phyloP scores from a whole-genome alignment of 306 rosid species.

The Delonix regia region DNA sequence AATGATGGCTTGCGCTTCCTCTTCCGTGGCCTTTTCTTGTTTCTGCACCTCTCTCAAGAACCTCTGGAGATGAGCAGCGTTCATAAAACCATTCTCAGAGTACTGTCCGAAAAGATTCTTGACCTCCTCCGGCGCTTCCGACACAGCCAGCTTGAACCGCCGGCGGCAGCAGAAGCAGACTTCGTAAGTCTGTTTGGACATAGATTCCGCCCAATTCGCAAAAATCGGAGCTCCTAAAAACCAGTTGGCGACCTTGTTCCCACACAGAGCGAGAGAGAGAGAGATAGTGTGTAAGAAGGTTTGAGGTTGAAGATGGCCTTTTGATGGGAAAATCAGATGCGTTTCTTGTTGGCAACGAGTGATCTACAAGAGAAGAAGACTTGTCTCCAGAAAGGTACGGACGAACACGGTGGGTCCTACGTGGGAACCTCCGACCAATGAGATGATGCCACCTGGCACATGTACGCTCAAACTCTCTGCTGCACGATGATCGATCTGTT shows the following conservation, averaged over 20 bases:
- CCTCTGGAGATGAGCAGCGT: slow-evolving; percentile 53
- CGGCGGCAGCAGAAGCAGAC: slow-evolving; percentile 89
- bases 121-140: slow-evolving; percentile 75
- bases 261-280: neutral
- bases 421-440: neutral
- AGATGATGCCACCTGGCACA: neutral
- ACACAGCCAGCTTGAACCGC: slow-evolving; percentile 59
- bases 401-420: neutral
- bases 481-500: neutral
- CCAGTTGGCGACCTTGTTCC: neutral
- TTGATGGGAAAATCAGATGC: slow-evolving; percentile 22
- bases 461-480: neutral
- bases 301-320: slow-evolving; percentile 12
- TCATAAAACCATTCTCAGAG: slow-evolving; percentile 75
- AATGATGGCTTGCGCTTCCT: slow-evolving; percentile 60
- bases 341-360: slow-evolving; percentile 29
- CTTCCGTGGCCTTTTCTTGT: slow-evolving; percentile 49
- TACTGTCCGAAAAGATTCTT: slow-evolving; percentile 49
- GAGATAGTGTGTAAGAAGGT: neutral
- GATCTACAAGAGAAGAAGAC: neutral
- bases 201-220: neutral
- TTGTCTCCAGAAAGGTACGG: neutral
- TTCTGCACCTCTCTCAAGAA: slow-evolving; percentile 78
- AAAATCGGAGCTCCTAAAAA: neutral
- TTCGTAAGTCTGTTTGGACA: slow-evolving; percentile 80